Evolutionary conservation across 208 protist species (phyloP).

Genomic region (Acanthamoeba culbertsoni): DNA sequence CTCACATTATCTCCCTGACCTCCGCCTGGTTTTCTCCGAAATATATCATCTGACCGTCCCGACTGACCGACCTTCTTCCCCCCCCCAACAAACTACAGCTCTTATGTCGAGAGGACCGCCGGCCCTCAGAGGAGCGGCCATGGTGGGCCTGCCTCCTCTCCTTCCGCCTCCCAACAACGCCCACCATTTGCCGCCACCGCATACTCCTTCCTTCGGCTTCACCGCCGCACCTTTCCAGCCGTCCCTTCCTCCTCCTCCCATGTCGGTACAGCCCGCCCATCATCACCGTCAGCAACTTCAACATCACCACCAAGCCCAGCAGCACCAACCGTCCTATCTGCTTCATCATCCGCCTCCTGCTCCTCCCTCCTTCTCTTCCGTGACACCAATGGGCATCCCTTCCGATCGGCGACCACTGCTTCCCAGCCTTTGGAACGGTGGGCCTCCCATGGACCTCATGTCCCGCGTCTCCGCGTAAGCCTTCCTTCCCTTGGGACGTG

Average conservation of each 20-base stretch:
- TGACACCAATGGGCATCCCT: not conserved
- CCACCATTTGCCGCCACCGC: not conserved
- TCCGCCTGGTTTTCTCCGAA: not conserved
- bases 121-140: slow-evolving; percentile 2
- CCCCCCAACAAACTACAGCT: too few species aligned
- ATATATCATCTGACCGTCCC: not conserved
- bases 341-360: too few species aligned
- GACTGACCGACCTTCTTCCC: too few species aligned
- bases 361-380: too few species aligned
- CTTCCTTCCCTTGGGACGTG: not conserved
- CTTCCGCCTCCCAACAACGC: not conserved
- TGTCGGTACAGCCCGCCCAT: too few species aligned
- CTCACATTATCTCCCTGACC: too few species aligned
- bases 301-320: too few species aligned
- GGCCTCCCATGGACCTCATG: not conserved
- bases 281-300: too few species aligned
- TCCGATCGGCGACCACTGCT: not conserved
- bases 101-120: not conserved
- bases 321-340: too few species aligned
- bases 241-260: too few species aligned
- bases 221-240: too few species aligned
- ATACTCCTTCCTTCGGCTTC: not conserved
- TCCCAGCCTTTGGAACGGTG: not conserved
- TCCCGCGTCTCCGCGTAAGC: not conserved
- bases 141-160: not conserved